A percentile compares a stretch with the other conserved stretches of the same genome.
These are phyloP conservation scores for Cunninghamia lanceolata DNA, from an alignment of 75 land plant species.

Conservation along the genomic window DNA sequence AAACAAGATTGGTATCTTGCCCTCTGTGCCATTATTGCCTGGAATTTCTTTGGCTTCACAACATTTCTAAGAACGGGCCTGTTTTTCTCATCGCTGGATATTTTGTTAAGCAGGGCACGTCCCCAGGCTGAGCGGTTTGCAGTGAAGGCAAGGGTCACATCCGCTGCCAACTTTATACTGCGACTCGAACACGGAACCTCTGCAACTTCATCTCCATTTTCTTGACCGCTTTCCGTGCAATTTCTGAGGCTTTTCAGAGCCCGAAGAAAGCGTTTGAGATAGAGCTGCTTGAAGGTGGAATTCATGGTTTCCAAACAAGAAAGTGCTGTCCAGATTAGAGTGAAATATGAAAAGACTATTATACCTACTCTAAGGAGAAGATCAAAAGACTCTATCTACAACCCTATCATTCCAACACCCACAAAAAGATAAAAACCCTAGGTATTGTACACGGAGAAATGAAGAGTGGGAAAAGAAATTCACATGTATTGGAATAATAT, in stretches of 20 bases:
- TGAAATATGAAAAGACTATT: no score
- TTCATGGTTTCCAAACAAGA: background rate
- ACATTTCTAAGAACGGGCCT: background rate
- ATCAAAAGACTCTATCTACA: no score
- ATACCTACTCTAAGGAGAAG: no score
- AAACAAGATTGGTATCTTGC: background rate
- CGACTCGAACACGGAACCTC: background rate
- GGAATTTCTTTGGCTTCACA: background rate
- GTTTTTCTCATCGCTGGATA: no score
- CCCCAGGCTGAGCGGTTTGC: no score
- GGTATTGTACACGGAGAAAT: no score
- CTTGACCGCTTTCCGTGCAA: background rate
- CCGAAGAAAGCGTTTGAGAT: background rate
- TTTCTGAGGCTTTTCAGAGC: background rate
- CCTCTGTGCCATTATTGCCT: background rate
- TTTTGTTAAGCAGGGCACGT: no score
- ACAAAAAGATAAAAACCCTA: no score
- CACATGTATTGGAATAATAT: no score
- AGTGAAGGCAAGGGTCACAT: background rate
- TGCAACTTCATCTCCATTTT: background rate
- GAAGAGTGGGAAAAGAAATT: no score
- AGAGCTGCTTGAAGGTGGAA: background rate
- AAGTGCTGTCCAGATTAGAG: no score
- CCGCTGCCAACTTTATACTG: background rate
- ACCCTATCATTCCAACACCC: no score